Evolutionary conservation across 2,329 filamentous ascomycete species (phyloP), one percentile per base, ranked within the genome.

Genomic region (Sclerotinia borealis): DNA sequence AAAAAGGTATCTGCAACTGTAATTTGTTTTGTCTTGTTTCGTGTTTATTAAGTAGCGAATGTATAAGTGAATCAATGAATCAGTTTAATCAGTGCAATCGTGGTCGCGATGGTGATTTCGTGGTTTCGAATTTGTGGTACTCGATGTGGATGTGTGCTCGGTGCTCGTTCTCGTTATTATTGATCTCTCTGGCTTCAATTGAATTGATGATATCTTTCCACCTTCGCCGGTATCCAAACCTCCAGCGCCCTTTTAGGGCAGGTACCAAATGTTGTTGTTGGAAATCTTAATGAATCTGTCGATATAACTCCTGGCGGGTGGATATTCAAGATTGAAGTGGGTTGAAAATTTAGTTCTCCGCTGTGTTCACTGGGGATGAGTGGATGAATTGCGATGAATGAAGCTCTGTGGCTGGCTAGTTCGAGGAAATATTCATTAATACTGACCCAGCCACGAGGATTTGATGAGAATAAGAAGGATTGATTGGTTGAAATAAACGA

Each of bases 231-330:
- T 22, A 29, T 49, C 56, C 47, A 36, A 49, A 29, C 43, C 43
- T 59, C 43, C 58, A 60, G 58, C 58, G 58, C 45, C 58, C 58
- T 50, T 60, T 51, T 22, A 60, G 58, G 58, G 58, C 58, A 60
- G 47, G 47, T 41, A 39, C 45, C 45, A 37, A 39, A 36, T 39
- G 52, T 37, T 47, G 56, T 39, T 37, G 52, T 31, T 56, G 34
- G 45, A 51, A 49, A 51, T 31, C 10, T 8, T 6, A 43, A 45
- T 56, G 43, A 56, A 45, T 56, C 37, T 45, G 37, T 60, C 11
- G 31, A 59, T 22, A 27, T 29, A 13, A 31, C 45, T 59, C 58
- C 58, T 60, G 58, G 58, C 58, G 45, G 41, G 56, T 50, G 56
- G 56, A 22, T 50, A 50, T 34, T 37, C 25, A 37, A 39, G 43